These are phyloP conservation scores for Apophysomyces variabilis DNA, from an alignment of 371 early-diverging fungal species.

Conservation along the genomic window DNA sequence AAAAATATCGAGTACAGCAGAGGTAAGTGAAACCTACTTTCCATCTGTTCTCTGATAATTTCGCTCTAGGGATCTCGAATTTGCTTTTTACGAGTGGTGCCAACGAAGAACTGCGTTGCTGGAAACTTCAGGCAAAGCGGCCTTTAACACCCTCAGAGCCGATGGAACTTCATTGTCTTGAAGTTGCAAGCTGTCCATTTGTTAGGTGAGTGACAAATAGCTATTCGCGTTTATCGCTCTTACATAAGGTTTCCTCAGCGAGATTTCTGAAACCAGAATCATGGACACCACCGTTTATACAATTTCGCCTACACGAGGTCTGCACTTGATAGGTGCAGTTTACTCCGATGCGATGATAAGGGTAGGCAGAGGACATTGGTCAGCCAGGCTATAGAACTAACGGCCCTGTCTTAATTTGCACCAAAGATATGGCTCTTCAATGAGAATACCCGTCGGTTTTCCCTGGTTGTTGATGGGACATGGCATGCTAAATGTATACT, in stretches of 20 bases:
- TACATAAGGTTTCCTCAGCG: conserved; percentile 25
- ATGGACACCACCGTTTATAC: conserved; percentile 60
- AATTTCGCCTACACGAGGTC: conserved; percentile 32
- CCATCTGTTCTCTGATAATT: no score
- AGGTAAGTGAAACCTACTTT: conserved; percentile 13
- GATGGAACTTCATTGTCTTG: conserved; percentile 46
- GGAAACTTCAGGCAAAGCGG: conserved; percentile 46
- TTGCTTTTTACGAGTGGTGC: conserved; percentile 62
- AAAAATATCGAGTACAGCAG: conserved; percentile 46
- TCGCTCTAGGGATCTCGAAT: conserved; percentile 22
- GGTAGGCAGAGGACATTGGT: conserved; percentile 22
- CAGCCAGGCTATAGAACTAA: no score
- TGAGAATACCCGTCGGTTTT: conserved; percentile 52
- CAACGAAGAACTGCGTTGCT: conserved; percentile 56
- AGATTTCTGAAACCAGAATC: conserved; percentile 59
- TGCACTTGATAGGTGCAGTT: conserved; percentile 60
- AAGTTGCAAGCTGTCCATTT: conserved; percentile 56
- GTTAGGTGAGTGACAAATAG: conserved; percentile 31
- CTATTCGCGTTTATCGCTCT: conserved; percentile 23
- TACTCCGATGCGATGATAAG: conserved; percentile 67
- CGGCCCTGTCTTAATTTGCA: no score
- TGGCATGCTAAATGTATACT: conserved; percentile 64
- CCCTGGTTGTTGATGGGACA: conserved; percentile 56
- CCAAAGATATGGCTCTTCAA: conserved; percentile 57
- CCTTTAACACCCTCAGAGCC: conserved; percentile 11